phyloP scores from a whole-genome alignment of 1,139 yeast species.

The Candida glucosophila region DNA sequence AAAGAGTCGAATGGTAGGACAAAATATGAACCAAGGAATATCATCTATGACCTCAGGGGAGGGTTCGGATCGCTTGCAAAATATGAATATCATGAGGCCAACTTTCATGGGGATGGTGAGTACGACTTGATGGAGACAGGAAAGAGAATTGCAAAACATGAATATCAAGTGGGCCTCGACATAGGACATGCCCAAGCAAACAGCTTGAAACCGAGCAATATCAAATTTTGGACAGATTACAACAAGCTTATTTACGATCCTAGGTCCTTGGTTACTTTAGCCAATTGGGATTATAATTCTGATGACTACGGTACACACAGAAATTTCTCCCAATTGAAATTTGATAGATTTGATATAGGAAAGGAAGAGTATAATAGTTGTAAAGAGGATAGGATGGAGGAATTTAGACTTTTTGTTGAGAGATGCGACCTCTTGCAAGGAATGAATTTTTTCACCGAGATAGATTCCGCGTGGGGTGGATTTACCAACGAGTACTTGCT shows the following conservation, averaged over 20 bases:
- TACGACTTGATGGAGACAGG: slow-evolving; percentile 10
- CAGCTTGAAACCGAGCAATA: slow-evolving; percentile 29
- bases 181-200: slow-evolving; percentile 20
- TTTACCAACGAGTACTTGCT: slow-evolving; percentile 46
- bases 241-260: slow-evolving; percentile 64
- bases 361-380: slow-evolving; percentile 18
- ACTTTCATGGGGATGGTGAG: slow-evolving; percentile 5
- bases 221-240: slow-evolving; percentile 78
- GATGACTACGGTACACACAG: slow-evolving; percentile 16
- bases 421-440: slow-evolving; percentile 71
- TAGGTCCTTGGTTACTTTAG: slow-evolving; percentile 40
- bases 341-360: slow-evolving; percentile 21
- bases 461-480: slow-evolving; percentile 84
- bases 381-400: slow-evolving; percentile 48
- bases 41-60: slow-evolving; percentile 66
- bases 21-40: slow-evolving; percentile 72
- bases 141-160: slow-evolving; percentile 27
- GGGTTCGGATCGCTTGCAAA: slow-evolving; percentile 58
- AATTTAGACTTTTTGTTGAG: slow-evolving; percentile 61
- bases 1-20: slow-evolving; percentile 34
- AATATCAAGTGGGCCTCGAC: slow-evolving; percentile 60
- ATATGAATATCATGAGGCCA: slow-evolving; percentile 36
- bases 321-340: slow-evolving; percentile 20
- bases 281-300: slow-evolving; percentile 41
- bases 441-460: slow-evolving; percentile 54